Evolutionary conservation across 2,329 filamentous ascomycete genomes (phyloP), one percentile per base, ranked within the genome.

Genomic region (Aureobasidium lini): DNA sequence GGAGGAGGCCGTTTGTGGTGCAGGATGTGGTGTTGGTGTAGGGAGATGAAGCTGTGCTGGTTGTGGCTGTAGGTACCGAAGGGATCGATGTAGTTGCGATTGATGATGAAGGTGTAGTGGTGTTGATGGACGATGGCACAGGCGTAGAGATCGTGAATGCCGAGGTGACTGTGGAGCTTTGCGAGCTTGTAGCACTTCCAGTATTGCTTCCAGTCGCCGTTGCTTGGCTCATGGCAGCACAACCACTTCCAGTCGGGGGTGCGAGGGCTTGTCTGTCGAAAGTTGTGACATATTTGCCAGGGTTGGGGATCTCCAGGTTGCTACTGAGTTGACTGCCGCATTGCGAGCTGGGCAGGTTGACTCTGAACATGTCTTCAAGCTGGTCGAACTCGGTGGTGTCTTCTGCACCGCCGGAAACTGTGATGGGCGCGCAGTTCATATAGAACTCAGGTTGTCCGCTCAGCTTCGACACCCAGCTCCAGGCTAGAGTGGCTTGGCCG

Each of bases 391-490:
- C 82, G 1, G 77, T 72, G 57, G 83, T 67, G 43, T 84, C 81
- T 50, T 73, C 70, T 1, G 76, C 72, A 23, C 75, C 74, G 4
- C 73, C 75, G 1, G 82, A 83, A 28, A 97, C 79, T 0, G 79
- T 81, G 52, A 95, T 73, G 0, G 89, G 84, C 0, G 88, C 90
- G 67, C 93, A 99, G 81, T 96, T 95, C 91, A 95, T 95, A 81
- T 97, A 96, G 81, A 96, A 90, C 71, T 97, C 94, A 0, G 92
- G 86, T 77, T 96, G 95, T 2, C 94, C 94, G 31, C 64, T 62
- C 9, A 95, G 69, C 62, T 87, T 88, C 73, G 97, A 97, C 74
- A 95, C 84, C 94, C 94, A 97, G 0, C 90, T 90, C 91, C 91
- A 97, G 0, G 90, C 90, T 6, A 97, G 79, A 0, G 86, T 89